These are phyloP conservation scores for Rosa multiflora DNA, from an alignment of 306 rosid species.

Conservation along the genomic window DNA sequence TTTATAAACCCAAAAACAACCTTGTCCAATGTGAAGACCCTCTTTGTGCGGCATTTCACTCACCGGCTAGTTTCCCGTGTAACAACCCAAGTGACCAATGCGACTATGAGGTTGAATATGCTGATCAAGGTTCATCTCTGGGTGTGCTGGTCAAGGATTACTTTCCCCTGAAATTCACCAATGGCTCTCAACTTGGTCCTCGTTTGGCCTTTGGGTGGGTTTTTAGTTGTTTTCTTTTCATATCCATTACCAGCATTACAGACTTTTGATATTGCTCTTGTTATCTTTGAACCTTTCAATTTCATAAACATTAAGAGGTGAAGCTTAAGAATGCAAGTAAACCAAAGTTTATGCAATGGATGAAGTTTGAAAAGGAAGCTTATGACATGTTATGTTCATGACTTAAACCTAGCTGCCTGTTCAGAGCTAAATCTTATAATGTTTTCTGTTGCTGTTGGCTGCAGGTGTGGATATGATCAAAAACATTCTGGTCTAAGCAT, in stretches of 20 bases:
- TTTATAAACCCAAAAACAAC: conserved; percentile 52
- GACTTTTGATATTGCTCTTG: neutral
- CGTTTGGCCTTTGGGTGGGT: conserved; percentile 73
- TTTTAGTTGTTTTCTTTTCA: conserved; percentile 6
- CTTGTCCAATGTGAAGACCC: conserved; percentile 46
- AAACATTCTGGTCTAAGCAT: conserved; percentile 21
- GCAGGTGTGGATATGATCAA: conserved; percentile 81
- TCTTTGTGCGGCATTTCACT: conserved; percentile 40
- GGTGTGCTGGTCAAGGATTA: conserved; percentile 65
- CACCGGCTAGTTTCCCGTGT: conserved; percentile 26
- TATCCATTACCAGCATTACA: neutral
- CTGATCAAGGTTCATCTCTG: conserved; percentile 57
- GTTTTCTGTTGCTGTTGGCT: conserved; percentile 10
- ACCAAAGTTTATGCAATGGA: neutral
- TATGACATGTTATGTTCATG: neutral
- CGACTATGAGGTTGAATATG: conserved; percentile 55
- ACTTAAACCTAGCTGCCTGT: neutral
- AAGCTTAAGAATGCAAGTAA: neutral
- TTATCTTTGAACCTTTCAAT: neutral
- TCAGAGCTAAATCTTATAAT: neutral
- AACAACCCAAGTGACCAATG: conserved; percentile 44
- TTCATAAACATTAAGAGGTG: neutral
- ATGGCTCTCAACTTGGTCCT: conserved; percentile 49
- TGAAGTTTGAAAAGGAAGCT: neutral
- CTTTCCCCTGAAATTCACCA: conserved; percentile 31